Base-by-base conservation (phyloP, 495 filamentous ascomycete genomes). In the Aspergillus nanangensis region DNA sequence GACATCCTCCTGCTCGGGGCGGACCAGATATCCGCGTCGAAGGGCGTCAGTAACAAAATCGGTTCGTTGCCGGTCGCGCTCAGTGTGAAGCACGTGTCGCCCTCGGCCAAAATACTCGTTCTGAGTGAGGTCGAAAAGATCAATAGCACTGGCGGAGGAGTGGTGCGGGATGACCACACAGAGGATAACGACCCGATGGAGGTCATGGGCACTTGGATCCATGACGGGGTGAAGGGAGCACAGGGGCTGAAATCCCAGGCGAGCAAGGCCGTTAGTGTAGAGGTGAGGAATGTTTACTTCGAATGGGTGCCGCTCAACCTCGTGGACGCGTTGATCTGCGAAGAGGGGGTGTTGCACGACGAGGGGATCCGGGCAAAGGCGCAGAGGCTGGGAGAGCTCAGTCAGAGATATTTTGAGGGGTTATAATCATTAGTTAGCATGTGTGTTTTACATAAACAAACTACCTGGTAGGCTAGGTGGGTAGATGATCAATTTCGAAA, bases 11-110 rank as follows among this genome's bases (percentile, higher is more conserved):
- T 86, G 0, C 64, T 88, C 3, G 84, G 84, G 5, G 80, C 81
- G 10, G 84, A 88, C 44, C 64, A 73, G 13, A 80, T 87, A 24
- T 72, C 78, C 8, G 53, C 63, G 0, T 33, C 38, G 0, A 68
- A 71, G 9, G 78, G 79, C 1, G 76, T 86, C 4, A 77, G 74
- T 50, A 87, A 86, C 63, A 88, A 88, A 55, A 80, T 72, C 0
- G 83, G 84, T 3, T 81, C 79, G 0, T 56, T 86, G 0, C 71
- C 83, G 1, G 69, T 72, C 2, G 70, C 77, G 0, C 62, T 83
- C 1, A 61, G 71, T 37, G 73, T 76, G 0, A 74, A 65, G 22
- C 54, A 74, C 34, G 56, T 75, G 2, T 58, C 62, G 5, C 70
- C 74, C 0, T 40, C 36, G 0, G 67, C 58, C 3, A 71, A 74